Conservation (phyloP, 1,284 basidiomycete species). For the Xanthoconium separans region DNA sequence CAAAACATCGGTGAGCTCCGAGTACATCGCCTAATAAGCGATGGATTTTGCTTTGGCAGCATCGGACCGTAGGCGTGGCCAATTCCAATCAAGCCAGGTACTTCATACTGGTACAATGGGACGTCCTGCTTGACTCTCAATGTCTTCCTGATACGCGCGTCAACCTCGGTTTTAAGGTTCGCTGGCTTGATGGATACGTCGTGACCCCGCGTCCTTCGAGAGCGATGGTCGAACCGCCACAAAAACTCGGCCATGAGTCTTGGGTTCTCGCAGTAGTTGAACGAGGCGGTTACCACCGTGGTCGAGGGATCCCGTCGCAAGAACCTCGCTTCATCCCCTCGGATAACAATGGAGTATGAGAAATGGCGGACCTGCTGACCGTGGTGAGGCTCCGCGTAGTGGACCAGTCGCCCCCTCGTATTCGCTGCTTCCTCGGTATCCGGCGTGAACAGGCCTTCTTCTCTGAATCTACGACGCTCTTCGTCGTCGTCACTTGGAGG, state of each 20-base stretch:
- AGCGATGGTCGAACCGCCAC: constrained; percentile 9
- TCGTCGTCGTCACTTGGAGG: too few relatives aligned
- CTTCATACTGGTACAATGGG: neutral
- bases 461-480: too few relatives aligned
- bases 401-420: neutral
- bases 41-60: neutral
- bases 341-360: constrained; percentile 15
- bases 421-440: neutral
- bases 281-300: constrained; percentile 14
- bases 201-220: neutral
- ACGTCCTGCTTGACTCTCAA: neutral
- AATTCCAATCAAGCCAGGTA: neutral
- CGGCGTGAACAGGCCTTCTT: neutral
- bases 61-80: neutral
- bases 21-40: constrained; percentile 7
- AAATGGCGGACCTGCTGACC: constrained; percentile 15
- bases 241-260: constrained; percentile 19
- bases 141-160: neutral
- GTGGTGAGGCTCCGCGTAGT: constrained; percentile 9
- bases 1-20: neutral
- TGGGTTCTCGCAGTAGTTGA: constrained; percentile 13
- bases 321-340: constrained; percentile 15
- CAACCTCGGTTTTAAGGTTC: neutral
- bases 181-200: constrained; percentile 1
- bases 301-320: constrained; percentile 16